Conservation (phyloP, 2,329 filamentous ascomycete species). For the Penicillium sp. region DNA sequence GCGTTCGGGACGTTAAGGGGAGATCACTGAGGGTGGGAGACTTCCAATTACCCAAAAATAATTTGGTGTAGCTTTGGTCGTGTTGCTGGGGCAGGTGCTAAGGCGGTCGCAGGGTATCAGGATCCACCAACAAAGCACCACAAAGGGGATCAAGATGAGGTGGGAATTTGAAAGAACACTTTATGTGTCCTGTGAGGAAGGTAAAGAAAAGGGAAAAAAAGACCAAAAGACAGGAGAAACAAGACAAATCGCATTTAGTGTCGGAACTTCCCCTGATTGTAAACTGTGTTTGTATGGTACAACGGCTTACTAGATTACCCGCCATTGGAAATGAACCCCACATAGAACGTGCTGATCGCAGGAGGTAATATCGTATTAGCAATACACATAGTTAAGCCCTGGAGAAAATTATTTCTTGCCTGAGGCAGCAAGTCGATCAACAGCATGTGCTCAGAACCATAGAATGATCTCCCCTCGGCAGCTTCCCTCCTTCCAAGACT, state of each 20-base stretch:
- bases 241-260: constrained; percentile 10
- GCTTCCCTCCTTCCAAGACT: not conserved
- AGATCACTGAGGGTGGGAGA: not conserved
- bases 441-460: constrained; percentile 15
- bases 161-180: not conserved
- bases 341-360: constrained; percentile 1
- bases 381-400: not conserved
- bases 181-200: not conserved
- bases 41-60: constrained; percentile 18
- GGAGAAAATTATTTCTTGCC: not conserved
- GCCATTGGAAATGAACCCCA: not conserved
- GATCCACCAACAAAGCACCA: constrained; percentile 19
- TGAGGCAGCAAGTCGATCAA: constrained; percentile 2
- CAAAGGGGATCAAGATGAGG: constrained; percentile 2
- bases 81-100: constrained; percentile 28
- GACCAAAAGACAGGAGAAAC: constrained; percentile 2
- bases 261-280: constrained; percentile 21
- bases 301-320: not conserved
- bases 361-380: constrained; percentile 2
- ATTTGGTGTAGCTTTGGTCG: constrained; percentile 22
- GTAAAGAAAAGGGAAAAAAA: constrained; percentile 1
- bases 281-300: constrained; percentile 1
- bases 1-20: not conserved
- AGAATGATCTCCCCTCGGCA: not conserved
- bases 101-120: constrained; percentile 24